Evolutionary conservation across 352 stramenopile species (phyloP), one percentile per base, ranked within the genome.

Genomic region (Pelagophyceae sp.): DNA sequence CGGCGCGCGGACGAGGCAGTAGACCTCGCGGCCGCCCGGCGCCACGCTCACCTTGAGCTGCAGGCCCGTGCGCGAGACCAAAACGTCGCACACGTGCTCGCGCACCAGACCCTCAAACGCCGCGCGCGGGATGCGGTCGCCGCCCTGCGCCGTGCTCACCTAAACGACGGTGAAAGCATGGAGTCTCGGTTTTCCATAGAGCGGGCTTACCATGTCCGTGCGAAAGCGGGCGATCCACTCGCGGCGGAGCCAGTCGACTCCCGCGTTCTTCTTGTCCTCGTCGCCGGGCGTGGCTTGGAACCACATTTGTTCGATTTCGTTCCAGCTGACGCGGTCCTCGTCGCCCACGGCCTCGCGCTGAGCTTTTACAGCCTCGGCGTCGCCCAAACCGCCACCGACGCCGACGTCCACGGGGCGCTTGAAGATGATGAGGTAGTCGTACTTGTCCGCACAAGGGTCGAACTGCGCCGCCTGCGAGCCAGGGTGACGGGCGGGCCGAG

Each of bases 391-490:
- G 54, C 29, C 54, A 27, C 11, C 54, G 15, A 6, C 27, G 11
- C 29, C 25, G 54, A n/a, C 2, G 11, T 63, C 19, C 61, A 23
- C 11, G 6, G 61, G 33, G n/a, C 61, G 61, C 33, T 54, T 58
- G 67, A 74, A 74, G 67, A 74, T 37, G 33, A 74, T 51, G 2
- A 74, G 38, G 38, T 74, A 74, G 67, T 74, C 67, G 61, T 70
- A 76, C 29, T 67, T 65, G n/a, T 75, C 77, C 50, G 78, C 76
- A 70, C 72, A 54, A 0, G 72, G 58, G 38, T 65, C 79, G 31
- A 70, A 50, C 23, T 54, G 45, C 45, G 23, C 45, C 45, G 45
- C 45, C 45, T 54, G 23, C 45, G n/a, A n/a, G n/a, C n/a, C n/a
- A n/a, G n/a, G n/a, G n/a, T n/a, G n/a, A n/a, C n/a, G n/a, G n/a